phyloP scores from a whole-genome alignment of 1,139 yeast species.

The Pichia sp. region DNA sequence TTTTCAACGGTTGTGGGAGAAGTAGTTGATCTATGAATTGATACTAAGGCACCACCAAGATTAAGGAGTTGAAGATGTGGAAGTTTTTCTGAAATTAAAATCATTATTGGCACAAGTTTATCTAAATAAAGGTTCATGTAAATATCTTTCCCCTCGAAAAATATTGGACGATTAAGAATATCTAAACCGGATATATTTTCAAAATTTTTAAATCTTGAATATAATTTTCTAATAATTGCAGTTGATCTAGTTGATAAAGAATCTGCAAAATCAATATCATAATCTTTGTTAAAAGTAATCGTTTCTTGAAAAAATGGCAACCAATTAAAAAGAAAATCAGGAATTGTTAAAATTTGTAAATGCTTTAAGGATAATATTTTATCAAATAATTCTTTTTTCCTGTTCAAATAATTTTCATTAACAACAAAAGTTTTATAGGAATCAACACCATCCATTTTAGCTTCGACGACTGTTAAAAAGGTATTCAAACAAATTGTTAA shows the following conservation, averaged over 20 bases:
- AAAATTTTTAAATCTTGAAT: constrained; percentile 20
- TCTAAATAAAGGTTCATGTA: constrained; percentile 9
- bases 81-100: constrained; percentile 12
- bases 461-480: constrained; percentile 15
- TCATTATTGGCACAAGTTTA: constrained; percentile 18
- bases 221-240: constrained; percentile 19
- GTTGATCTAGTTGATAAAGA: constrained; percentile 10
- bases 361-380: constrained; percentile 13
- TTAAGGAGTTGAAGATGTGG: constrained; percentile 18
- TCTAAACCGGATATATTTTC: constrained; percentile 21
- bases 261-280: background rate
- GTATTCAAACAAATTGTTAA: constrained; percentile 22
- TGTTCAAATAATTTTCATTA: constrained; percentile 15
- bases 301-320: constrained; percentile 22
- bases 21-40: constrained; percentile 7
- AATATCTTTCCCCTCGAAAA: background rate
- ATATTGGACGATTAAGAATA: constrained; percentile 16
- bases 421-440: constrained; percentile 18
- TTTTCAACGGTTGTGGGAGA: constrained; percentile 1
- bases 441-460: constrained; percentile 16
- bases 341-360: constrained; percentile 22
- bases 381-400: constrained; percentile 17
- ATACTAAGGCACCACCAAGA: constrained; percentile 21
- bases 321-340: constrained; percentile 30
- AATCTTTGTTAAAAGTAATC: background rate